Base-by-base conservation (phyloP, 345 rosid genomes). In the Aquilaria malaccensis region DNA sequence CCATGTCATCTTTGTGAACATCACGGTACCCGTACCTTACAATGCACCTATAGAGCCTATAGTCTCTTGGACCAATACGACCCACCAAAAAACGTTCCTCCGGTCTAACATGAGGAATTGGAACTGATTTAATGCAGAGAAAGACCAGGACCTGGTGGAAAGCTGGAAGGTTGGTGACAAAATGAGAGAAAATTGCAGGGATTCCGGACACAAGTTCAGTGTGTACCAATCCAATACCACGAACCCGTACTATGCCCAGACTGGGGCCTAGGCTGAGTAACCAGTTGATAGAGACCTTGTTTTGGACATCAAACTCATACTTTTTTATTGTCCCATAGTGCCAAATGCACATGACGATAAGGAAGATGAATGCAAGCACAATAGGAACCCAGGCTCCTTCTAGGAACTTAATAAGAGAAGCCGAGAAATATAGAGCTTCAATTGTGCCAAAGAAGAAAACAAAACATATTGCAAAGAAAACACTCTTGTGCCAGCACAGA, bases 371-470 rank as follows among this genome's bases (percentile, higher is more conserved):
- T 6, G 97, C 77, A 51, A 95, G 87, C 11, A 91, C 97, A n/a
- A 90, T 75, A 0, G 99, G 99, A 4, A 95, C 96, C 99, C 99
- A 95, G 13, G 97, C 99, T 11, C 99, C 99, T 78, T 95, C 95
- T 0, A 82, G 80, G 79, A 95, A 91, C 79, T 95, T 95, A 77
- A 84, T 82, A 11, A 95, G 80, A 30, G 97, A 83, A 55, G 99
- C 97, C 0, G 99, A 78, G 79, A 95, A 91, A 87, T 91, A 95
- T 58, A 95, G 91, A 43, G 95, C 80, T 72, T 95, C 99, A 37
- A 95, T 74, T 5, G 93, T 79, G 37, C 99, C 97, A 5, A 95
- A 91, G 65, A 88, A 86, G 52, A 82, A 68, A 0, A 90, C 81
- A 15, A 95, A 95, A 12, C 84, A 75, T 29, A 88, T 37, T 10